Percentiles rank a stretch among this genome's conserved stretches.
Conservation (phyloP, 805 yeast genomes). For the Ogataea haglerorum region DNA sequence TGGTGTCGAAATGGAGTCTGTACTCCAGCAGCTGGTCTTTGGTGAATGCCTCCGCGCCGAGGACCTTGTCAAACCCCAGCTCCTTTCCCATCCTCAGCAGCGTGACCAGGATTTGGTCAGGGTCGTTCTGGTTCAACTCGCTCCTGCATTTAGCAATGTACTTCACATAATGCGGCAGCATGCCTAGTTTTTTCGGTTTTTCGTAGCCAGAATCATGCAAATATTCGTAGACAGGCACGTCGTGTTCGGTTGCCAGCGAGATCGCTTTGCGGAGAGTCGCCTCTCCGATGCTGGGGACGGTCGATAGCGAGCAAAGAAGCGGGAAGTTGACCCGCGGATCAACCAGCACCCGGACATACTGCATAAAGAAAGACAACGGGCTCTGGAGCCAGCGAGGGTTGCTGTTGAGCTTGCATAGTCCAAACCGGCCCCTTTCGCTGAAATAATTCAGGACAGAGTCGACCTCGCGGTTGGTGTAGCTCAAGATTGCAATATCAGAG, state of each 20-base stretch:
- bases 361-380: conserved; percentile 43
- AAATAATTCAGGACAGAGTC: conserved; percentile 38
- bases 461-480: conserved; percentile 51
- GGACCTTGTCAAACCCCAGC: conserved; percentile 37
- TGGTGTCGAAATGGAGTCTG: conserved; percentile 32
- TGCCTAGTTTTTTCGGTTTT: conserved; percentile 8
- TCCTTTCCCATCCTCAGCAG: conserved; percentile 32
- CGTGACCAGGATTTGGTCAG: conserved; percentile 35
- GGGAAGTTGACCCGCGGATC: conserved; percentile 29
- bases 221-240: conserved; percentile 24
- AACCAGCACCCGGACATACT: conserved; percentile 43
- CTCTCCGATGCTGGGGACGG: conserved; percentile 24
- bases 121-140: conserved; percentile 31
- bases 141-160: conserved; percentile 20
- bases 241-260: conserved; percentile 17
- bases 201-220: conserved; percentile 10
- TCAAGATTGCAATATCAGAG: conserved; percentile 50
- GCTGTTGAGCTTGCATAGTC: conserved; percentile 40
- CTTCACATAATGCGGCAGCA: conserved; percentile 11
- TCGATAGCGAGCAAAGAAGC: conserved; percentile 24
- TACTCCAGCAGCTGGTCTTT: conserved; percentile 25
- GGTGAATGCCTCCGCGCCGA: conserved; percentile 11
- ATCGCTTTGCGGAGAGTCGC: conserved; percentile 19
- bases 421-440: conserved; percentile 37
- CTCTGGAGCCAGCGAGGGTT: conserved; percentile 52